A percentile compares a stretch with the other conserved stretches of the same genome.
Conservation (phyloP, 2,329 filamentous ascomycete species). For the Botryotinia narcissicola region DNA sequence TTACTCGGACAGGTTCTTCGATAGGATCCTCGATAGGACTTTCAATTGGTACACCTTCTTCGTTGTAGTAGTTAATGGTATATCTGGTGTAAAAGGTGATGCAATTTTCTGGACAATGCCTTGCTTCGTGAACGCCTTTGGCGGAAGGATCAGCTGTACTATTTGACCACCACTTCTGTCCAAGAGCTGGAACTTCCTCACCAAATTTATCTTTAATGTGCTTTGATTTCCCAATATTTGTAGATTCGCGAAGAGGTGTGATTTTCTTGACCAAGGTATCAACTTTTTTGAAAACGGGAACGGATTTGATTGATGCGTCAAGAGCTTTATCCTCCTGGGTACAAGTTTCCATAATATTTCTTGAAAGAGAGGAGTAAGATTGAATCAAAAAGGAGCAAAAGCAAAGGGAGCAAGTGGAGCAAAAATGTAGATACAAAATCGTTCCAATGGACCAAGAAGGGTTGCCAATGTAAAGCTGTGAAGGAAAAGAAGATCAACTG, state of each 20-base stretch:
- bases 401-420: conserved; percentile 22
- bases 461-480: conserved; percentile 21
- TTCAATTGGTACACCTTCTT: not conserved
- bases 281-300: conserved; percentile 30
- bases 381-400: conserved; percentile 13
- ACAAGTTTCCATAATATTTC: conserved; percentile 32
- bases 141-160: not conserved
- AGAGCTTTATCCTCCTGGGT: conserved; percentile 20
- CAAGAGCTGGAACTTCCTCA: not conserved
- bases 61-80: conserved; percentile 2
- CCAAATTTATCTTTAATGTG: not conserved
- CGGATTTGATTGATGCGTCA: conserved; percentile 28
- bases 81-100: conserved; percentile 15
- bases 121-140: not conserved
- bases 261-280: not conserved
- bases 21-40: not conserved
- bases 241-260: conserved; percentile 19
- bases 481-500: not conserved
- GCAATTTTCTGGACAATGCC: not conserved
- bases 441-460: conserved; percentile 37
- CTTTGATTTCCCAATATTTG: conserved; percentile 33
- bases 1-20: not conserved
- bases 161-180: not conserved
- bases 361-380: not conserved
- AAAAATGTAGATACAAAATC: conserved; percentile 38